These are phyloP conservation scores for Pseudogymnoascus sp. DNA, from an alignment of 2,329 filamentous ascomycete genomes.

Conservation along the genomic window DNA sequence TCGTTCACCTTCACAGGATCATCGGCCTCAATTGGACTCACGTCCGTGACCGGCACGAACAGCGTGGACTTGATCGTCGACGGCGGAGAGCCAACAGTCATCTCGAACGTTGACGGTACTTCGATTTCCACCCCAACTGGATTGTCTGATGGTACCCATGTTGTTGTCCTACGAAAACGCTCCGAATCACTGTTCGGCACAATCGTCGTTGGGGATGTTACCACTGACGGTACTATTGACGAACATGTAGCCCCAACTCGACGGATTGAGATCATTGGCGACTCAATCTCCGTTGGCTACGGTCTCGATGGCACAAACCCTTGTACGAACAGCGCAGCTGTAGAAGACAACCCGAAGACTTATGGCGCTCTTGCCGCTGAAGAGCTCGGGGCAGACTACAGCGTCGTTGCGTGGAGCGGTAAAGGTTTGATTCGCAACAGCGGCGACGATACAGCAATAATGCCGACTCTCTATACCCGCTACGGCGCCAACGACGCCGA, in stretches of 20 bases:
- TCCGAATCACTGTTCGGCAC: conserved; percentile 31
- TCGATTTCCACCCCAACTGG: conserved; percentile 26
- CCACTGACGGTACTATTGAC: conserved; percentile 25
- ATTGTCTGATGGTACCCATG: conserved; percentile 29
- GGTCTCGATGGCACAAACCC: conserved; percentile 34
- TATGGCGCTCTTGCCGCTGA: conserved; percentile 37
- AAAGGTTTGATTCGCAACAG: conserved; percentile 37
- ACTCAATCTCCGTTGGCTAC: conserved; percentile 38
- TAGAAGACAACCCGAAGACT: conserved; percentile 34
- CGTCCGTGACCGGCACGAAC: conserved; percentile 27
- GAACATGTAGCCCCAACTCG: conserved; percentile 22
- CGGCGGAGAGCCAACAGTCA: conserved; percentile 23
- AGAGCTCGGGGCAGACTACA: conserved; percentile 35
- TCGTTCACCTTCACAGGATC: conserved; percentile 26
- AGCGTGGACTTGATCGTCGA: conserved; percentile 31
- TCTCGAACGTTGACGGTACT: conserved; percentile 25
- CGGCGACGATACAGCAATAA: conserved; percentile 26
- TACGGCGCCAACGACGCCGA: conserved; percentile 35
- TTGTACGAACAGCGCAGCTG: conserved; percentile 32
- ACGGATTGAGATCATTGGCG: conserved; percentile 37
- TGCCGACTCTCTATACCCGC: conserved; percentile 35
- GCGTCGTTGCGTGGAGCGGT: conserved; percentile 37
- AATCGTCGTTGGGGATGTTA: conserved; percentile 26
- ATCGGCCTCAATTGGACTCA: conserved; percentile 30
- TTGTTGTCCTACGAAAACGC: conserved; percentile 32